Conservation (phyloP, 257 asterid genomes). For the Solanum paucissectum region DNA sequence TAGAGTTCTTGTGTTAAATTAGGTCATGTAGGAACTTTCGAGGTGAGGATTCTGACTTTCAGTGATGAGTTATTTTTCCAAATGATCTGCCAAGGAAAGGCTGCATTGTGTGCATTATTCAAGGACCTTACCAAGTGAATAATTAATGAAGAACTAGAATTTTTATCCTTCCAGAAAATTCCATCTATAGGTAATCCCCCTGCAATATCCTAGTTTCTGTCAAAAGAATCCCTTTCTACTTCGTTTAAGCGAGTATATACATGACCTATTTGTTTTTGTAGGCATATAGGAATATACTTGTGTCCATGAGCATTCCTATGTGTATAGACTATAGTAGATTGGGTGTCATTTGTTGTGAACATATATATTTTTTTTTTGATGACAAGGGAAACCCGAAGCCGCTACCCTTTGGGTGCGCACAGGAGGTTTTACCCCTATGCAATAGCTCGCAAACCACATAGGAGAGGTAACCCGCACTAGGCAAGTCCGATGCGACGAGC, state of each 20-base stretch:
- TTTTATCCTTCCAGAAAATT: neutral
- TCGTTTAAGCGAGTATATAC: neutral
- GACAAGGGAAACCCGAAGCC: too few relatives aligned
- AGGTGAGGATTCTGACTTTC: neutral
- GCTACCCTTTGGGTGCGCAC: too few relatives aligned
- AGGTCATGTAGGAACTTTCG: neutral
- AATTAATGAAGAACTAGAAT: neutral
- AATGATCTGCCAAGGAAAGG: neutral
- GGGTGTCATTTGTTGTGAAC: neutral
- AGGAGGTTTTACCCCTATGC: too few relatives aligned
- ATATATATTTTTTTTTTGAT: neutral
- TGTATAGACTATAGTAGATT: neutral
- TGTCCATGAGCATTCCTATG: neutral
- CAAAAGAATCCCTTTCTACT: neutral
- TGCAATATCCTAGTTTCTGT: neutral
- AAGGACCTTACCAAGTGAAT: neutral
- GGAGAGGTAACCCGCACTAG: too few relatives aligned
- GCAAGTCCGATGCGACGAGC: too few relatives aligned
- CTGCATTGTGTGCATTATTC: neutral
- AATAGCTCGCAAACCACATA: too few relatives aligned
- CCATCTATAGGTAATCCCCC: neutral
- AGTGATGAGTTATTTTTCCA: neutral
- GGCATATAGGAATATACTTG: neutral
- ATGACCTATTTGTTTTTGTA: neutral
- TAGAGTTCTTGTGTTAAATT: neutral